These are phyloP conservation scores for Pseudogymnoascus sp. DNA, from an alignment of 2,329 filamentous ascomycete genomes.

Conservation along the genomic window DNA sequence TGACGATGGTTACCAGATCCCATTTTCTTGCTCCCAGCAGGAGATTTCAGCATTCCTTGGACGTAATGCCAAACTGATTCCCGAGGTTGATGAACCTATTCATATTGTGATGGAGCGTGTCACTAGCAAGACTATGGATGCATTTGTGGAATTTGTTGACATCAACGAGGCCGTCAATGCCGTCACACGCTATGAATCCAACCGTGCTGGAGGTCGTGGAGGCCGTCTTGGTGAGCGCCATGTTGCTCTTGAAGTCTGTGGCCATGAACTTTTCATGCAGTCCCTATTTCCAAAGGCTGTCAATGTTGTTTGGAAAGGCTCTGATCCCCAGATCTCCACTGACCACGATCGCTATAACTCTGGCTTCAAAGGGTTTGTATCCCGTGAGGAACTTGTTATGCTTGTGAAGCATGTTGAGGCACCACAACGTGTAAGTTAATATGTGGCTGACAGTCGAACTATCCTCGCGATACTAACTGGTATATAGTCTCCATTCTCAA, in stretches of 20 bases:
- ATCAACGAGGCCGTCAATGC: conserved; percentile 46
- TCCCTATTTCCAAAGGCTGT: conserved; percentile 53
- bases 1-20: conserved; percentile 39
- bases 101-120: conserved; percentile 60
- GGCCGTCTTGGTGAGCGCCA: conserved; percentile 50
- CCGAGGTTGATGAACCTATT: conserved; percentile 46
- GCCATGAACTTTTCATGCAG: conserved; percentile 50
- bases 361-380: conserved; percentile 55
- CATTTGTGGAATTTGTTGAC: conserved; percentile 50
- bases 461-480: conserved; percentile 11
- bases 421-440: conserved; percentile 49
- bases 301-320: conserved; percentile 49
- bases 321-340: conserved; percentile 36
- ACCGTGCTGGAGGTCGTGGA: conserved; percentile 31
- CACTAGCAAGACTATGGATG: conserved; percentile 55
- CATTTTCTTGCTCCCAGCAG: conserved; percentile 44
- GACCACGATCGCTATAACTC: conserved; percentile 31
- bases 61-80: conserved; percentile 47
- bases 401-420: conserved; percentile 56
- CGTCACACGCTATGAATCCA: conserved; percentile 41
- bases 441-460: not conserved
- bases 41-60: conserved; percentile 54
- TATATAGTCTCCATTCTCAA: conserved; percentile 49
- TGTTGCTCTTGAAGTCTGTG: conserved; percentile 50
- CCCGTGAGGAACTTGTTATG: conserved; percentile 56